Evolutionary conservation across 371 early-diverging fungal species (phyloP), one percentile per base, ranked within the genome.

Genomic region (Batrachochytrium dendrobatidis): DNA sequence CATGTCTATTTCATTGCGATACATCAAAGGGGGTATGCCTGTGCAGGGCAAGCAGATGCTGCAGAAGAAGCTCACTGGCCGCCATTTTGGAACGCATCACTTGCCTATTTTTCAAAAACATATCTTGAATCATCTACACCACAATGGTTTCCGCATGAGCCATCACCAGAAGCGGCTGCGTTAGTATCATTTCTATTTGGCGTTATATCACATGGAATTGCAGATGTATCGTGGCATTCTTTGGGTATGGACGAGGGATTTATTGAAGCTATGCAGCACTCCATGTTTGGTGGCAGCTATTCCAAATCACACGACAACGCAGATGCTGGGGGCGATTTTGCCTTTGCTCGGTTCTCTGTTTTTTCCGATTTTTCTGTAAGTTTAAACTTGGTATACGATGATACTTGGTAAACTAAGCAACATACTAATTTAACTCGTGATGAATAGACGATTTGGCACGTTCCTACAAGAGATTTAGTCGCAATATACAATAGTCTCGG

Each of bases 211-310:
- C 34, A 12, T 15, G 26, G 85, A 29, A 77, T 87, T 33, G 84
- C 90, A 0, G 94, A 93, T 63, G 81, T 86, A 49, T 79, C 83
- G 39, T 93, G 91, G 91, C 94, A 93, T 68, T 84, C 86, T 15
- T 61, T 91, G 18, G 73, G 76, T 24, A 62, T 89, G 12, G 66
- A 71, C 0, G 77, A 81, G 33, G 90, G 91, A 10, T 84, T 93
- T 50, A 34, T 51, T 34, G 12, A 66, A 34, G 79, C 79, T 1
- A 69, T 91, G 72, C 82, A 85, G 0, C 70, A 78, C 15, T 72
- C 77, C 17, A 78, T 86, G 53, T 90, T 86, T 52, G 63, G 71
- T 34, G 86, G 82, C 1, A 74, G 83, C 46, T 82, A 60, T 33
- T 28, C 61, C 0, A 72, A 77, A 18, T 88, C 88, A 0, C 93